Evolutionary conservation across 768 basidiomycete genomes (phyloP).

Genomic region (Phlegmacium glaucopus): DNA sequence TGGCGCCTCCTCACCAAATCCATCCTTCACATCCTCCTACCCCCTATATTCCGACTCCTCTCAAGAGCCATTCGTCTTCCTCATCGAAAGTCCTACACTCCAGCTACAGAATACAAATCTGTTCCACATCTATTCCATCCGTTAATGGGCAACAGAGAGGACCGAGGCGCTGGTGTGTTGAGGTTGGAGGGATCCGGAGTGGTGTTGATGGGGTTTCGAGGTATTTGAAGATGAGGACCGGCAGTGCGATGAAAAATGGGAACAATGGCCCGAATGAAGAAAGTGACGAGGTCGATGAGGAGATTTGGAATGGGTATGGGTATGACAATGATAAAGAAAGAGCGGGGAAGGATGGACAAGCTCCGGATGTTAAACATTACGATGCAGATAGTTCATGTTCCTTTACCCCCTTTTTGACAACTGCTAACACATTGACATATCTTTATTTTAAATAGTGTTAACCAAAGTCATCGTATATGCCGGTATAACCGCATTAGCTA

Average conservation of each 20-base stretch:
- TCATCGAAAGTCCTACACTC: slow-evolving; percentile 82
- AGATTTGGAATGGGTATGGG: slow-evolving; percentile 1
- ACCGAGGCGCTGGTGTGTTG: slow-evolving; percentile 31
- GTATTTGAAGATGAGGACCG: slow-evolving; percentile 8
- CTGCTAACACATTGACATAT: too few relatives aligned
- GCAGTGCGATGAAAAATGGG: slow-evolving; percentile 23
- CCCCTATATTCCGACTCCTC: slow-evolving; percentile 79
- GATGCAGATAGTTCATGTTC: slow-evolving; percentile 76
- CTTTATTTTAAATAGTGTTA: too few relatives aligned
- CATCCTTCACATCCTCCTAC: slow-evolving; percentile 67
- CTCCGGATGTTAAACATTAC: slow-evolving; percentile 58
- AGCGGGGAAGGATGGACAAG: slow-evolving; percentile 30
- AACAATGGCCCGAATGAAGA: slow-evolving; percentile 59
- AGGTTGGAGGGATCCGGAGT: slow-evolving; percentile 43
- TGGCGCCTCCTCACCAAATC: slow-evolving; percentile 91
- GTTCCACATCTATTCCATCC: slow-evolving; percentile 55
- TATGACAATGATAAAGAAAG: slow-evolving; percentile 19
- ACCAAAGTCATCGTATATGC: slow-evolving; percentile 82
- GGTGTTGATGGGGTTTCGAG: slow-evolving; percentile 23
- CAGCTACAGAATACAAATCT: slow-evolving; percentile 82
- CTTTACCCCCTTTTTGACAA: not conserved
- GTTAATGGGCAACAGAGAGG: slow-evolving; percentile 23
- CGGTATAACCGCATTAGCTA: slow-evolving; percentile 74
- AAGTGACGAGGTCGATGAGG: slow-evolving; percentile 35
- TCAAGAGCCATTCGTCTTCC: slow-evolving; percentile 70